Conservation (phyloP, 495 filamentous ascomycete species). For the Podospora anserina region DNA sequence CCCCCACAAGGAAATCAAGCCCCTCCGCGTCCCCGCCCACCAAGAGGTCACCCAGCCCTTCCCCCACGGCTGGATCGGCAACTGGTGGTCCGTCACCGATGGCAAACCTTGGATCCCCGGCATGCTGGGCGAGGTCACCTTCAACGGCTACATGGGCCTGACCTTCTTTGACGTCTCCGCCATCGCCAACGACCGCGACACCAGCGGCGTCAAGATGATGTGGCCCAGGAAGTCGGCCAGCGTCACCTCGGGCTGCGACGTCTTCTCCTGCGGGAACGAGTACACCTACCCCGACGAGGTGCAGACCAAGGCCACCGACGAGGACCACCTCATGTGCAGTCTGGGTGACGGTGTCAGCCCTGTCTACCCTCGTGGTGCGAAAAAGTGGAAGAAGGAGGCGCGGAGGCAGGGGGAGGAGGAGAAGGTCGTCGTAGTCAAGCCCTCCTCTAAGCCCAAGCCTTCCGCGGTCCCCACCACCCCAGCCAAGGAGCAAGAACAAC, state of each 20-base stretch:
- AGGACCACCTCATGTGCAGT: conserved; percentile 40
- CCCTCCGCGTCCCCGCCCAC: conserved; percentile 33
- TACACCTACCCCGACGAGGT: conserved; percentile 51
- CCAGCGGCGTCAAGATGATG: conserved; percentile 44
- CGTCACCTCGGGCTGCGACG: conserved; percentile 43
- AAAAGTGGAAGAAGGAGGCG: background rate
- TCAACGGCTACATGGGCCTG: conserved; percentile 40
- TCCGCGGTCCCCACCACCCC: background rate
- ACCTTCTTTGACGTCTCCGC: conserved; percentile 55
- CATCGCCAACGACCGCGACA: conserved; percentile 50
- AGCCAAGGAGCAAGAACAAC: background rate
- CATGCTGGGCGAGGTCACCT: conserved; percentile 54
- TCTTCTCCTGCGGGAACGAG: conserved; percentile 47
- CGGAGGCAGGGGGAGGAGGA: background rate
- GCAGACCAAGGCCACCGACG: conserved; percentile 43
- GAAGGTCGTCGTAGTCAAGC: background rate
- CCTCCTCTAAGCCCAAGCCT: too few relatives aligned
- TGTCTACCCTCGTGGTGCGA: background rate
- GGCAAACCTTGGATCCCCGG: conserved; percentile 38
- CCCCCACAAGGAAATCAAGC: conserved; percentile 21
- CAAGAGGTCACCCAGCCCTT: conserved; percentile 33
- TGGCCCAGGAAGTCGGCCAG: conserved; percentile 34
- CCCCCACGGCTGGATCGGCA: conserved; percentile 47
- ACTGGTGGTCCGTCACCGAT: conserved; percentile 43
- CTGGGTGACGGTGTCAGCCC: conserved; percentile 29